Base-by-base conservation (phyloP, 352 stramenopile genomes). In the Phytophthora sp. region DNA sequence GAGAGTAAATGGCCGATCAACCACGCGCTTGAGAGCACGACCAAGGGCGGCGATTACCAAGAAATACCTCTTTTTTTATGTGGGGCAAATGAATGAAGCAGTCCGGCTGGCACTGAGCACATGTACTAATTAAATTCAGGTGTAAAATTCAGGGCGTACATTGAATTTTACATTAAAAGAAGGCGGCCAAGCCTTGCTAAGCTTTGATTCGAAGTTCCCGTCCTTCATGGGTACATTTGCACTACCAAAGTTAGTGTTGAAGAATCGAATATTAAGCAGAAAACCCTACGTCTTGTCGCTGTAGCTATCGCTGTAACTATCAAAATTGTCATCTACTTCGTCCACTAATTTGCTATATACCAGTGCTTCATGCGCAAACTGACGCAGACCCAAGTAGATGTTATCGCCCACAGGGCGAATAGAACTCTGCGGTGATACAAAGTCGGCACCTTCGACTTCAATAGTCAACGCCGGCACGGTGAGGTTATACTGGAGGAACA, bases 391-490 rank as follows among this genome's bases (percentile, higher is more conserved):
- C n/a, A 74, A 41, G 63, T 88, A 79, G 54, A 93, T 70, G 45
- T 87, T 78, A 5, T 52, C 23, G 5, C 81, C 85, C 5, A 90
- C 80, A 0, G 81, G 47, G 0, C 79, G 79, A 64, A 93, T 93
- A 13, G 73, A 80, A 31, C 67, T 76, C 59, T 90, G 78, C 1
- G 72, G 71, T 2, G 76, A 77, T n/a, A 88, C 75, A 67, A 93
- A 93, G 55, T 91, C 81, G 3, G 69, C 57, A 3, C 85, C 85
- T 30, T 89, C 77, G 15, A 91, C 78, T 63, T 93, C 85, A 47
- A 91, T 82, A 3, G 82, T 93, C 35, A 93, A 51, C 15, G 80
- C 68, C 9, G 85, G 80, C 9, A 90, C 79, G 8, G 76, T 89
- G 26, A 79, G 80, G 55, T 91, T 91, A 46, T 74, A 86, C 27